These are phyloP conservation scores for Eucalyptus cladocalyx DNA, from an alignment of 345 rosid species.

Conservation along the genomic window DNA sequence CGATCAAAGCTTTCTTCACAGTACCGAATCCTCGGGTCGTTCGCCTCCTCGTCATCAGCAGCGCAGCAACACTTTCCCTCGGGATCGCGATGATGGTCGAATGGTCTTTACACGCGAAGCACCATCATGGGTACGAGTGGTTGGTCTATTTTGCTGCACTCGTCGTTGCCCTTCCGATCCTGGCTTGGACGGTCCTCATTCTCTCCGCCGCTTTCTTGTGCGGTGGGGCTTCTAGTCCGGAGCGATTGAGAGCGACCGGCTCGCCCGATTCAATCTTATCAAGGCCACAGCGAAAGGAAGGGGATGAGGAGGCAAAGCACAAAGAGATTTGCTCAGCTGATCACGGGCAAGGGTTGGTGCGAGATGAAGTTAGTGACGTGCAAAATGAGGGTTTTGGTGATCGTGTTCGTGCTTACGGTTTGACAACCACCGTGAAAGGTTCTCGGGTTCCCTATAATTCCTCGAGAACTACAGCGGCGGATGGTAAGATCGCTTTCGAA, in stretches of 20 bases:
- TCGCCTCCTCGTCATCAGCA: neutral
- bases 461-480: neutral
- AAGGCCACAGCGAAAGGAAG: fast-evolving
- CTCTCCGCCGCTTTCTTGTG: neutral
- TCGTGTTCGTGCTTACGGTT: neutral
- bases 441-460: neutral
- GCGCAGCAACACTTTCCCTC: neutral
- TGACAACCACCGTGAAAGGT: neutral
- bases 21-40: neutral
- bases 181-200: neutral
- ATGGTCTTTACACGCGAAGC: neutral
- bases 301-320: neutral
- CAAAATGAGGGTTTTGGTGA: neutral
- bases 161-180: neutral
- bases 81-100: neutral
- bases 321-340: neutral
- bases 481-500: neutral
- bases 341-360: neutral
- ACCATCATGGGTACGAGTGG: neutral
- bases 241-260: neutral
- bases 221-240: neutral
- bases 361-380: neutral
- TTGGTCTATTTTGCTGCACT: neutral
- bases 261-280: neutral
- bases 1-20: neutral